phyloP scores from a whole-genome alignment of 1,284 basidiomycete species.

The Apiotrichum akiyoshidainum region DNA sequence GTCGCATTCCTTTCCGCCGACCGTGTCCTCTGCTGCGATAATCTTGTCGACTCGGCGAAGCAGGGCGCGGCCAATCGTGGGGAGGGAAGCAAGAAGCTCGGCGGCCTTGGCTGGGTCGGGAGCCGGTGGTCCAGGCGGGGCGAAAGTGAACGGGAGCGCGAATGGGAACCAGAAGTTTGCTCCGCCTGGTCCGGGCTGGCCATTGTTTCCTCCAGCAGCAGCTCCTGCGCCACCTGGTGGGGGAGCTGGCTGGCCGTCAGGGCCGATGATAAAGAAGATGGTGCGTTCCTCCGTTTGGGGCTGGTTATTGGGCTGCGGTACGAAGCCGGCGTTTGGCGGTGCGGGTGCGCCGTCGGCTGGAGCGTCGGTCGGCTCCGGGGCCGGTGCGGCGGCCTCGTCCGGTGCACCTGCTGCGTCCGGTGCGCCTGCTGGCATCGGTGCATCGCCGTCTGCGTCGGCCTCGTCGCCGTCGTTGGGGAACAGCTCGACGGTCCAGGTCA shows the following conservation, averaged over 20 bases:
- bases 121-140: conserved; percentile 1
- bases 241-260: conserved; percentile 10
- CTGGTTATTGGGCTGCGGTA: background rate
- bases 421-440: background rate
- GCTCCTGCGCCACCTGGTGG: background rate
- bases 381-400: too few relatives aligned
- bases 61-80: conserved; percentile 29
- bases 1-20: conserved; percentile 23
- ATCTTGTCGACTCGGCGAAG: conserved; percentile 39
- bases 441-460: background rate
- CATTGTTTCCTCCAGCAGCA: background rate
- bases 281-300: background rate
- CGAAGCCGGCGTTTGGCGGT: background rate
- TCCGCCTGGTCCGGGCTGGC: background rate
- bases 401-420: too few relatives aligned
- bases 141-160: conserved; percentile 9
- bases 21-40: conserved; percentile 34
- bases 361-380: too few relatives aligned
- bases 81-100: conserved; percentile 41
- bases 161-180: conserved; percentile 13
- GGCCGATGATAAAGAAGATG: conserved; percentile 14
- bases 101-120: conserved; percentile 42
- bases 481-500: background rate
- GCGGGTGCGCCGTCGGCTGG: too few relatives aligned
- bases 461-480: background rate